phyloP scores from a whole-genome alignment of 2,329 filamentous ascomycete genomes.

The Colletotrichum theobromicola region DNA sequence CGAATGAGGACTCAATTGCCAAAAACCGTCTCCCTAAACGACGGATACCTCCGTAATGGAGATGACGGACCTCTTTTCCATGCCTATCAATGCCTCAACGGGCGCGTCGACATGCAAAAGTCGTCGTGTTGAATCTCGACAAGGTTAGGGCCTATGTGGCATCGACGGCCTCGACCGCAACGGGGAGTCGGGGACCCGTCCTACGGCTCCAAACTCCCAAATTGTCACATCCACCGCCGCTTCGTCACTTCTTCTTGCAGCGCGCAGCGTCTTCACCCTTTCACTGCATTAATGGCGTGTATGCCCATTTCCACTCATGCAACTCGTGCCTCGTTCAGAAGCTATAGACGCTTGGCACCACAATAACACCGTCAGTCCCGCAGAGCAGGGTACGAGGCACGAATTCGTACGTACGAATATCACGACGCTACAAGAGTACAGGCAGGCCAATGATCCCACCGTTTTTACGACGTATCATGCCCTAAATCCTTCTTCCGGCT shows the following conservation, averaged over 20 bases:
- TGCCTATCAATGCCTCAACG: not conserved
- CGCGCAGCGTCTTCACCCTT: not conserved
- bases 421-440: not conserved
- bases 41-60: not conserved
- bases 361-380: not conserved
- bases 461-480: not conserved
- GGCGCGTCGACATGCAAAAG: not conserved
- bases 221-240: not conserved
- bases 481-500: not conserved
- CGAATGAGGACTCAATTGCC: not conserved
- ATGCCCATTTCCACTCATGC: not conserved
- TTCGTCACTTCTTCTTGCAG: not conserved
- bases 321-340: not conserved
- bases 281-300: conserved; percentile 14
- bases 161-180: not conserved
- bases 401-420: not conserved
- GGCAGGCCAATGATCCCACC: not conserved
- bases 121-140: not conserved
- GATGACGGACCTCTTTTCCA: not conserved
- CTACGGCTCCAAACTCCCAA: not conserved
- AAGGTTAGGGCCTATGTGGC: not conserved
- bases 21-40: not conserved
- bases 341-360: not conserved
- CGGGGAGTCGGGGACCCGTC: not conserved
- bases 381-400: not conserved